Conservation (phyloP, 2,329 filamentous ascomycete genomes). For the Alternaria triticimaculans region DNA sequence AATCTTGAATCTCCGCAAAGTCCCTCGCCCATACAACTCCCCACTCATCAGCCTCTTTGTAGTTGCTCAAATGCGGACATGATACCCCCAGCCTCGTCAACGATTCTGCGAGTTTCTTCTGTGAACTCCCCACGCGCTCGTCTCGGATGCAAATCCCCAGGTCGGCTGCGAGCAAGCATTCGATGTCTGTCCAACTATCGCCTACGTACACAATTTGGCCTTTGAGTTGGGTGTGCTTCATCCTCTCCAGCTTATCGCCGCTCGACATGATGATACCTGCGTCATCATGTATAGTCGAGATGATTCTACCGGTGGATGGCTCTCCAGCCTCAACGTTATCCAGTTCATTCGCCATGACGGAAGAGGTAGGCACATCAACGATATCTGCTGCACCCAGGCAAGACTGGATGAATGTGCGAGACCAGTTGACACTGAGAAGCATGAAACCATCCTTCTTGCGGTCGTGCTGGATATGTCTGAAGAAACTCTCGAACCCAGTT, state of each 20-base stretch:
- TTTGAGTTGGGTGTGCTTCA: conserved; percentile 24
- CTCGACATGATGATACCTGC: conserved; percentile 44
- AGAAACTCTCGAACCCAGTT: conserved; percentile 44
- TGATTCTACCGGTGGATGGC: conserved; percentile 26
- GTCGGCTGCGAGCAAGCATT: conserved; percentile 53
- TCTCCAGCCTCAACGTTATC: conserved; percentile 19
- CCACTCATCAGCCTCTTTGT: conserved; percentile 12
- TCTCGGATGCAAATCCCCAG: conserved; percentile 56
- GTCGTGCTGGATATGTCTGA: conserved; percentile 25
- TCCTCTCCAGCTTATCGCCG: conserved; percentile 47
- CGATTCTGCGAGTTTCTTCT: conserved; percentile 44
- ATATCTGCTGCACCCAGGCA: conserved; percentile 25
- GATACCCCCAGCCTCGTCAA: conserved; percentile 40
- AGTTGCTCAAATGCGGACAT: conserved; percentile 29
- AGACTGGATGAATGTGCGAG: conserved; percentile 49
- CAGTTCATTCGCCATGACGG: conserved; percentile 33
- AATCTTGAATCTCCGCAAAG: conserved; percentile 16
- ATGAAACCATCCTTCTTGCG: conserved; percentile 22
- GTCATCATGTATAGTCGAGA: conserved; percentile 6
- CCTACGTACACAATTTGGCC: conserved; percentile 52
- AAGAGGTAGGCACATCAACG: background rate
- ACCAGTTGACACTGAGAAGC: conserved; percentile 59
- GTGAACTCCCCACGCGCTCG: conserved; percentile 42
- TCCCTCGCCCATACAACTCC: conserved; percentile 36
- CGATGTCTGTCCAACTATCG: conserved; percentile 57